Conservation (phyloP, 2,329 filamentous ascomycete species). For the Sporothrix phasma region DNA sequence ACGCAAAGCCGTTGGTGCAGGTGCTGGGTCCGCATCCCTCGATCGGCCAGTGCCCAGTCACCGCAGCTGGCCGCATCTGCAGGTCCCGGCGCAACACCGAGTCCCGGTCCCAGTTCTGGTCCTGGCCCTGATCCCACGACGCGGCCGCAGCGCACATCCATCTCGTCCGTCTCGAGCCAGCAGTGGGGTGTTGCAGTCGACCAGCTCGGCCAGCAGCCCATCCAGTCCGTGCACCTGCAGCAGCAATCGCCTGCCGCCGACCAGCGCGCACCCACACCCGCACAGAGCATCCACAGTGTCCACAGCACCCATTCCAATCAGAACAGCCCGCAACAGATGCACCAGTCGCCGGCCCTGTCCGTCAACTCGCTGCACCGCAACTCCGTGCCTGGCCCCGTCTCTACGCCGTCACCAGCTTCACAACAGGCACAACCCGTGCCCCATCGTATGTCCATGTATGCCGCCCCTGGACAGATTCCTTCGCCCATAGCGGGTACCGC, state of each 20-base stretch:
- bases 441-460: slow-evolving; percentile 12
- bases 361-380: slow-evolving; percentile 12
- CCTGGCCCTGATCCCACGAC: background rate
- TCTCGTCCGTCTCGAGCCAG: slow-evolving; percentile 9
- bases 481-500: background rate
- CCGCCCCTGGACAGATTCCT: background rate
- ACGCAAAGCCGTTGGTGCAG: background rate
- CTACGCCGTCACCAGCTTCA: background rate
- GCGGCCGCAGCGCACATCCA: slow-evolving; percentile 7
- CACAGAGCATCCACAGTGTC: slow-evolving; percentile 10
- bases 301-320: slow-evolving; percentile 9
- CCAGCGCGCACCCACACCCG: slow-evolving; percentile 5
- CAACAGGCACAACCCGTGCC: background rate
- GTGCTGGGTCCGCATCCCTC: background rate
- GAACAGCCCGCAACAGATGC: slow-evolving; percentile 10
- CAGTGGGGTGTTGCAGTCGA: background rate
- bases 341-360: slow-evolving; percentile 11
- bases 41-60: background rate
- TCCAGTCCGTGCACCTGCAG: background rate
- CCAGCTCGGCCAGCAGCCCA: background rate
- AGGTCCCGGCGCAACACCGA: background rate
- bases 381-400: slow-evolving; percentile 2
- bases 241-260: background rate
- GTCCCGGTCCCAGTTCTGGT: background rate
- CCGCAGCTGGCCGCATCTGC: background rate